Conservation (phyloP, 2,329 filamentous ascomycete genomes). For the Paecilomyces variotii region DNA sequence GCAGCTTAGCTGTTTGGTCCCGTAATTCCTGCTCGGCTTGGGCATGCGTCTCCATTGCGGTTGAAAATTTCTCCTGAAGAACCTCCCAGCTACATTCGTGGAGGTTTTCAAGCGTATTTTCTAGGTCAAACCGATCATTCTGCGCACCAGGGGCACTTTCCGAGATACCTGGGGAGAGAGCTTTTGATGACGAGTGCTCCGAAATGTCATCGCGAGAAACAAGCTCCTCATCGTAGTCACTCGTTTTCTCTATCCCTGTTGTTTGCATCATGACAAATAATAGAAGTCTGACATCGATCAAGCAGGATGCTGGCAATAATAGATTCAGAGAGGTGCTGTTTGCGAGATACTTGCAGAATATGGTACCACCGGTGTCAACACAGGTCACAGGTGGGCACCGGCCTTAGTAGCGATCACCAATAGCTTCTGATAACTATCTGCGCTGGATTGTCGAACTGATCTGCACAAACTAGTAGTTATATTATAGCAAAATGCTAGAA, state of each 20-base stretch:
- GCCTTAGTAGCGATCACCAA: background rate
- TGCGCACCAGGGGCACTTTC: background rate
- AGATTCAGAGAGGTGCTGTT: background rate
- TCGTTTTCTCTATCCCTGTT: background rate
- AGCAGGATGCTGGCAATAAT: background rate
- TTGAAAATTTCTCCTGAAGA: slow-evolving; percentile 62
- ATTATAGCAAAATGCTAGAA: background rate
- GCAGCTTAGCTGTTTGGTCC: slow-evolving; percentile 59
- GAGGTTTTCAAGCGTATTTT: slow-evolving; percentile 37
- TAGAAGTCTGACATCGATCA: background rate
- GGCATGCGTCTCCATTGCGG: slow-evolving; percentile 56
- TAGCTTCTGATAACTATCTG: background rate
- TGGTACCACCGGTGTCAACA: background rate
- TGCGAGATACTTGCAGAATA: background rate
- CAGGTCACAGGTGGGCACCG: background rate
- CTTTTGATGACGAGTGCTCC: background rate
- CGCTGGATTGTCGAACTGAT: background rate
- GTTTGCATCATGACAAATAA: background rate
- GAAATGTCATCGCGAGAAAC: background rate
- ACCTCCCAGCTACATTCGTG: slow-evolving; percentile 65
- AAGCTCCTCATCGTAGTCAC: background rate
- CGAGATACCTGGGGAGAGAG: background rate
- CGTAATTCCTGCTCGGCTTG: slow-evolving; percentile 57
- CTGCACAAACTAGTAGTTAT: background rate
- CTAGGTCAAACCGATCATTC: background rate